phyloP scores from a whole-genome alignment of 1,139 yeast genomes.

The Kluyveromyces sp. region DNA sequence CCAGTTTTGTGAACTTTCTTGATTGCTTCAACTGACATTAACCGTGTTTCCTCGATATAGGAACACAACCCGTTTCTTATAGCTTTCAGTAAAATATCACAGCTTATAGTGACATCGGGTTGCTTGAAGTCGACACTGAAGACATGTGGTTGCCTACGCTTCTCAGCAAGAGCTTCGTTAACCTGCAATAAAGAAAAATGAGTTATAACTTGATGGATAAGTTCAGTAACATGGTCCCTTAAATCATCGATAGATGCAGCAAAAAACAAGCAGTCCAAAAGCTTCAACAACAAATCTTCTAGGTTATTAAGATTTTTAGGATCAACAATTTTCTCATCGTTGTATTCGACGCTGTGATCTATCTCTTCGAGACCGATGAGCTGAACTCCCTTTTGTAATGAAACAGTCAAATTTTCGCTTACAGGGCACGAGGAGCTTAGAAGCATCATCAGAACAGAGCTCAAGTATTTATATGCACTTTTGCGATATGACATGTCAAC shows the following conservation, averaged over 20 bases:
- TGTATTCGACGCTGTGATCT: constrained; percentile 28
- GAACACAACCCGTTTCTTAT: constrained; percentile 76
- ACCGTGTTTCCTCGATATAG: constrained; percentile 62
- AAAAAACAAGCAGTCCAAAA: constrained; percentile 65
- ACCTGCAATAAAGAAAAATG: constrained; percentile 76
- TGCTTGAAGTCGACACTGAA: constrained; percentile 76
- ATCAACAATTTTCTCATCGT: constrained; percentile 42
- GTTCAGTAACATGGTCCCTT: constrained; percentile 55
- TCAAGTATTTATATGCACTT: constrained; percentile 69
- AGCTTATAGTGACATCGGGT: constrained; percentile 64
- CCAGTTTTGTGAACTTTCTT: constrained; percentile 58
- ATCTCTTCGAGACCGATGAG: constrained; percentile 43
- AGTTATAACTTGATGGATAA: constrained; percentile 62
- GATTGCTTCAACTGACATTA: constrained; percentile 63
- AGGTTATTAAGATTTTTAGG: constrained; percentile 48
- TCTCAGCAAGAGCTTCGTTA: constrained; percentile 65
- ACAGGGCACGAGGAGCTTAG: constrained; percentile 54
- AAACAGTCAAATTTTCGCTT: constrained; percentile 48
- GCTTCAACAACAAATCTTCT: constrained; percentile 40
- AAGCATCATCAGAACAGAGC: constrained; percentile 60
- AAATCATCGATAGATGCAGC: constrained; percentile 71
- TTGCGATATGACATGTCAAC: constrained; percentile 60
- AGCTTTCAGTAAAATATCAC: constrained; percentile 65
- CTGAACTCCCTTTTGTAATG: constrained; percentile 45
- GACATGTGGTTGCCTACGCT: constrained; percentile 59